Evolutionary conservation across 768 basidiomycete species (phyloP), one percentile per base, ranked within the genome.

Genomic region (Calvatia gigantea): DNA sequence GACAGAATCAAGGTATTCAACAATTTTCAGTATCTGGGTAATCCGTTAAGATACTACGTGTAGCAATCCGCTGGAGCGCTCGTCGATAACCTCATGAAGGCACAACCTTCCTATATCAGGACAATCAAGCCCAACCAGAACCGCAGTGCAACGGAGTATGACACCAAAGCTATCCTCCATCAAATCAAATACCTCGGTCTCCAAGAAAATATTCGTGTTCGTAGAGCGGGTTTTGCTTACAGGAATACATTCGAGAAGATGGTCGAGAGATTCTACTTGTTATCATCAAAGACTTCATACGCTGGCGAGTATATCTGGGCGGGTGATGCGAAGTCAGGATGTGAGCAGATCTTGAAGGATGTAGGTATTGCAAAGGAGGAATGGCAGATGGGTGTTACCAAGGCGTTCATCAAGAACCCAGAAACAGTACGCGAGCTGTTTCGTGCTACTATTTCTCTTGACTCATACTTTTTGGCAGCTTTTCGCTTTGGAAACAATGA

Each of bases 101-200:
- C 93, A 27, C 95, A 91, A 67, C 97, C 97, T 1, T 93, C 93
- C 21, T 99, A 99, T 71, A 99, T 99, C 60, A 91, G 97, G 54
- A 99, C 97, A 3, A 98, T 99, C 75, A 99, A 99, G 72, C 93
- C 97, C 11, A 99, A 99, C 68, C 90, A 97, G 75, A 96, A 99
- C 67, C 87, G 95, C 43, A 95, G 93, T 60, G 69, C 86, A 9
- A 81, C 85, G 8, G 97, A 99, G 73, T 98, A 96, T 67, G 94
- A 99, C 65, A 77, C 79, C 41, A 98, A 98, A 69, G 94, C 94
- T 11, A 91, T 99, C 57, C 77, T 99, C 39, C 97, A 99, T 74
- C 97, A 99, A 72, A 94, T 99, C 77, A 98, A 99, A 70, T 99
- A 99, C 69, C 87, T 99, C 38, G 97, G 97, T 66, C 73, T 99